Conservation (phyloP, 2,329 filamentous ascomycete species). For the Bertia moriformis region DNA sequence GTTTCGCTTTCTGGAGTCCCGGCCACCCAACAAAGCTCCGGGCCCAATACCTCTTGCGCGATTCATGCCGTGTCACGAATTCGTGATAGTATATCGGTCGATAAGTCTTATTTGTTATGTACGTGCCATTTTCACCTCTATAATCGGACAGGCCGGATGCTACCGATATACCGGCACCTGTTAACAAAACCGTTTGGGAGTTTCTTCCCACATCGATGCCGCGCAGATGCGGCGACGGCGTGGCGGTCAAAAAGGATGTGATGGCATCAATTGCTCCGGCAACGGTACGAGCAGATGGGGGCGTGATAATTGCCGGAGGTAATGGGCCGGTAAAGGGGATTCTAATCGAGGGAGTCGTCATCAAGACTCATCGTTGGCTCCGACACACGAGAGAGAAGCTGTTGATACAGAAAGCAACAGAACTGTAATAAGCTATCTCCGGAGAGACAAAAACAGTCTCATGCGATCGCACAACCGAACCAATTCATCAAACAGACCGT, state of each 20-base stretch:
- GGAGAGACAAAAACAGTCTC: no score
- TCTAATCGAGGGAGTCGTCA: constrained; percentile 22
- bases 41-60: constrained; percentile 60
- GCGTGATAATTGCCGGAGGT: constrained; percentile 45
- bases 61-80: constrained; percentile 48
- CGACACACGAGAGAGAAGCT: not conserved
- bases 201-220: constrained; percentile 8
- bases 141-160: constrained; percentile 60
- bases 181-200: constrained; percentile 16
- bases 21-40: constrained; percentile 59
- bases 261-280: constrained; percentile 48
- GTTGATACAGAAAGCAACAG: no score
- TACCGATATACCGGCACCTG: constrained; percentile 59
- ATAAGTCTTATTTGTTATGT: constrained; percentile 54
- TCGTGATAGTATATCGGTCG: constrained; percentile 60
- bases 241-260: constrained; percentile 40
- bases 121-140: constrained; percentile 53
- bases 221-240: constrained; percentile 22
- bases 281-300: constrained; percentile 37
- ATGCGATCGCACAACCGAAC: no score
- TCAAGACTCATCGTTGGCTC: constrained; percentile 4
- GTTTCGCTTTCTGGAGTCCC: constrained; percentile 41
- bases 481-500: no score
- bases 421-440: no score
- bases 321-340: constrained; percentile 57